Percentiles rank a stretch among this genome's conserved stretches.
Evolutionary conservation across 1,284 basidiomycete species (phyloP).

Genomic region (Anthracocystis walkeri): DNA sequence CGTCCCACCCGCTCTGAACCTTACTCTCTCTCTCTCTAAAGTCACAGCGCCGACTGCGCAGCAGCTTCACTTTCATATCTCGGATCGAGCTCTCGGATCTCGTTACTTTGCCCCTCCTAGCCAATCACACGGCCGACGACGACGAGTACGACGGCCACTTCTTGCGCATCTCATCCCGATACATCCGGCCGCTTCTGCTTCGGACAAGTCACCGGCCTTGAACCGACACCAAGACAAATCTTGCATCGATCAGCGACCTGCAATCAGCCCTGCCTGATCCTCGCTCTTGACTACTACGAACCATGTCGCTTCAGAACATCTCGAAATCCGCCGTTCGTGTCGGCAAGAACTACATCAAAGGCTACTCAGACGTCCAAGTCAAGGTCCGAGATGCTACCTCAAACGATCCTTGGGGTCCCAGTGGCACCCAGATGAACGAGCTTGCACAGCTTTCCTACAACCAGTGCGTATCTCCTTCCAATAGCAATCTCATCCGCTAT

Average conservation of each 20-base stretch:
- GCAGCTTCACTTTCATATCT: not conserved
- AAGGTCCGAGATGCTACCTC: slow-evolving; percentile 99
- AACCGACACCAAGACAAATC: not conserved
- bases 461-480: slow-evolving; percentile 77
- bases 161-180: not conserved
- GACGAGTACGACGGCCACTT: not conserved
- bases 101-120: not conserved
- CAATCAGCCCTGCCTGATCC: not conserved
- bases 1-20: not conserved
- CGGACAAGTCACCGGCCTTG: not conserved
- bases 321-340: slow-evolving; percentile 67
- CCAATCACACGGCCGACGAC: slow-evolving; percentile 3
- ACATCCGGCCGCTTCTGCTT: not conserved
- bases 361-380: slow-evolving; percentile 76
- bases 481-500: not conserved
- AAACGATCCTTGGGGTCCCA: slow-evolving; percentile 99
- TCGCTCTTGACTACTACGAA: not conserved
- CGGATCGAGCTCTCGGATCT: not conserved
- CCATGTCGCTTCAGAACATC: slow-evolving; percentile 67
- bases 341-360: slow-evolving; percentile 69
- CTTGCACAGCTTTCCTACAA: slow-evolving; percentile 97
- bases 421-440: slow-evolving; percentile 96
- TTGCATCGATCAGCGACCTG: not conserved
- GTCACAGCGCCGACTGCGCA: not conserved
- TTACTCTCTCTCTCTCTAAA: not conserved